Percentiles rank a stretch among this genome's conserved stretches.
Conservation (phyloP, 2,329 filamentous ascomycete genomes). For the Fusarium globosum region DNA sequence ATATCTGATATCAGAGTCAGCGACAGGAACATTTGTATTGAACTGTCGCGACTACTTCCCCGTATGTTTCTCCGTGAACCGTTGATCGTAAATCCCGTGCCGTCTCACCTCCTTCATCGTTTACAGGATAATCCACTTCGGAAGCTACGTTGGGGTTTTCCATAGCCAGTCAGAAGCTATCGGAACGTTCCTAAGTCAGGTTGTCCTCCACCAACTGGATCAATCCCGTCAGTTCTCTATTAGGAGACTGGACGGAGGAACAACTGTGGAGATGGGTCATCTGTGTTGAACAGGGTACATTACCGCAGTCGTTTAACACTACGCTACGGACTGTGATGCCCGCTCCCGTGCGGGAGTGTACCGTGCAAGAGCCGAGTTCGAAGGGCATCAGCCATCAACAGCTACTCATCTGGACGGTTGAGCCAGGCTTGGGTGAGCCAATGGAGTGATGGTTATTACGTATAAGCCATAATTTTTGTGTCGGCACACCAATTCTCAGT, state of each 20-base stretch:
- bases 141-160: neutral
- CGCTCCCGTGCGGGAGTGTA: neutral
- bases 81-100: fast-evolving
- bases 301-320: neutral
- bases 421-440: neutral
- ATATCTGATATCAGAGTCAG: neutral
- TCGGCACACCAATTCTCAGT: neutral
- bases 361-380: neutral
- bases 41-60: neutral
- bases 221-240: neutral
- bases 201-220: neutral
- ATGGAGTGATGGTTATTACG: neutral
- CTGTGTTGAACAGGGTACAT: neutral
- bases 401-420: fast-evolving
- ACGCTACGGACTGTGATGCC: neutral
- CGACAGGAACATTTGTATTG: neutral
- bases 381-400: no score
- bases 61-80: neutral
- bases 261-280: neutral
- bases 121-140: neutral
- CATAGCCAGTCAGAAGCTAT: no score
- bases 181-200: neutral
- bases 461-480: neutral
- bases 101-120: neutral
- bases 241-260: neutral